Conservation (phyloP, 2,329 filamentous ascomycete species). For the Apiospora arundinis region DNA sequence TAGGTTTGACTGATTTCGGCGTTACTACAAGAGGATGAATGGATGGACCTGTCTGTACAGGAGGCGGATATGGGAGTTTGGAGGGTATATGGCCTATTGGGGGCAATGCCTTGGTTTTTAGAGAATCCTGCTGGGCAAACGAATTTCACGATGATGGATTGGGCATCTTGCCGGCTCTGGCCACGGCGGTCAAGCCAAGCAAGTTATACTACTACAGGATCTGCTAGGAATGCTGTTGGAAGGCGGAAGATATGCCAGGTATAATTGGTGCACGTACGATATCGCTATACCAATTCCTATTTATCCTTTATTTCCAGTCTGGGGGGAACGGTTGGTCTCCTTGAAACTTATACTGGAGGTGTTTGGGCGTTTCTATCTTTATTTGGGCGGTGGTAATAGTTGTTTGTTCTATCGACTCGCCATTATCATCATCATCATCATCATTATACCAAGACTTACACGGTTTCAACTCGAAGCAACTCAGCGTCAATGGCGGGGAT, state of each 20-base stretch:
- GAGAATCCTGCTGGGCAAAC: conserved; percentile 1
- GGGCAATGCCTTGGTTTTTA: not conserved
- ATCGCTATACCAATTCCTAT: not conserved
- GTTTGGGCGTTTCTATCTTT: conserved; percentile 1
- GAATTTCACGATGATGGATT: conserved; percentile 14
- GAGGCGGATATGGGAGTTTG: not conserved
- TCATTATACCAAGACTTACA: not conserved
- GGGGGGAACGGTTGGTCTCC: not conserved
- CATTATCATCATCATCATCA: not conserved
- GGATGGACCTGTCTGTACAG: not conserved
- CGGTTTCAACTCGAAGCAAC: not conserved
- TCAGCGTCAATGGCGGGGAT: conserved; percentile 2
- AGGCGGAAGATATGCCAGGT: not conserved
- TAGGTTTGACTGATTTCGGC: not conserved
- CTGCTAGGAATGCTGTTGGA: not conserved
- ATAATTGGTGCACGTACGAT: not conserved
- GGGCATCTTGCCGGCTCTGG: not conserved
- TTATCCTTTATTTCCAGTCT: not conserved
- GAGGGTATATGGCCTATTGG: not conserved
- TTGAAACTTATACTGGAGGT: not conserved
- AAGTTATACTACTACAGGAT: conserved; percentile 2
- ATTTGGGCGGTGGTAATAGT: not conserved
- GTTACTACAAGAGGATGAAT: conserved; percentile 1
- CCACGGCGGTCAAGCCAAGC: not conserved
- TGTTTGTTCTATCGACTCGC: not conserved